Percentiles rank a stretch among this genome's conserved stretches.
These are phyloP conservation scores for Fragilariopsis cylindrus DNA, from an alignment of 108 stramenopile genomes.

Conservation along the genomic window DNA sequence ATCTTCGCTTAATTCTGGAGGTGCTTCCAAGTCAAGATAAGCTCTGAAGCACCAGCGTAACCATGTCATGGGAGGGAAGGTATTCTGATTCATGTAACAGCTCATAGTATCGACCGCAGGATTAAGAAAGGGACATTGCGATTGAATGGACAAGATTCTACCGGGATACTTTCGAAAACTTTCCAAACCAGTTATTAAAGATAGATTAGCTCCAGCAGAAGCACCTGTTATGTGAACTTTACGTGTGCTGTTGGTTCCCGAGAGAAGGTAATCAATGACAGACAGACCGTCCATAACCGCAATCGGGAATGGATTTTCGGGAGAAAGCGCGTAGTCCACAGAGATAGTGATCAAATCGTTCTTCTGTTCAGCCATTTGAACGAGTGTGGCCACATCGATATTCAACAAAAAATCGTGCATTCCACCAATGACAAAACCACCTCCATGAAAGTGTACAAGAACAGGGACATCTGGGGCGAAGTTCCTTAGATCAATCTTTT, in stretches of 20 bases:
- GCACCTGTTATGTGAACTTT: constrained; percentile 1
- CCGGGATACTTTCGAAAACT: constrained; percentile 10
- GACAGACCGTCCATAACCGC: constrained; percentile 18
- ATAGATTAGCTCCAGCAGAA: constrained; percentile 17
- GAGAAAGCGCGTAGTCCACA: constrained; percentile 15
- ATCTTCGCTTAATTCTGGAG: not conserved
- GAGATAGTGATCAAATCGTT: constrained; percentile 9
- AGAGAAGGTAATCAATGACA: constrained; percentile 13
- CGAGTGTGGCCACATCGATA: not conserved
- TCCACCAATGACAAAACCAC: not conserved
- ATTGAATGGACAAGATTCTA: constrained; percentile 6
- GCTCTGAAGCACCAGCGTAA: constrained; percentile 17
- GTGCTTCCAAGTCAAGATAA: constrained; percentile 12
- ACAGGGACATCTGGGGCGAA: constrained; percentile 8
- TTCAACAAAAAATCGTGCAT: not conserved
- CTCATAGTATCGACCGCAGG: constrained; percentile 2
- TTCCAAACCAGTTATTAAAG: constrained; percentile 13
- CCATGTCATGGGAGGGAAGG: not conserved
- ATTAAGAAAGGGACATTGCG: constrained; percentile 13
- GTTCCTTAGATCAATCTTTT: not conserved
- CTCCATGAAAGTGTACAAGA: constrained; percentile 17
- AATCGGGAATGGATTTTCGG: constrained; percentile 20
- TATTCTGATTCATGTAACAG: constrained; percentile 8
- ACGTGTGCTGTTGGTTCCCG: not conserved
- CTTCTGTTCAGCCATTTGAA: not conserved